Percentiles rank a stretch among this genome's conserved stretches.
phyloP scores from a whole-genome alignment of 2,329 filamentous ascomycete genomes.

The Madurella fahalii region DNA sequence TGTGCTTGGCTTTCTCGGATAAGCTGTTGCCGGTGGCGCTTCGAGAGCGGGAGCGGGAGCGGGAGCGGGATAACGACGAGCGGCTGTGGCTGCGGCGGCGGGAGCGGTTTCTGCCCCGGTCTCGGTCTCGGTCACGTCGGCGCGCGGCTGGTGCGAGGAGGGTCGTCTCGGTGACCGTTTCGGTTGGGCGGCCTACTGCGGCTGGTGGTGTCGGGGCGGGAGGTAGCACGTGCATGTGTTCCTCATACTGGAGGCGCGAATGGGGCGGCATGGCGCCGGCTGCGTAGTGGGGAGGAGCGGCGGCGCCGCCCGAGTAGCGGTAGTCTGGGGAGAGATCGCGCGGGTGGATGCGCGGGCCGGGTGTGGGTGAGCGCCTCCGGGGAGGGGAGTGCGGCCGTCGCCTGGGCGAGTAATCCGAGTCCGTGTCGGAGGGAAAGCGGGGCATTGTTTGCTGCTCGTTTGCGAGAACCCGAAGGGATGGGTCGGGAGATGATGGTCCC shows the following conservation, averaged over 20 bases:
- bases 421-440: slow-evolving; percentile 2
- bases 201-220: background rate
- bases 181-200: background rate
- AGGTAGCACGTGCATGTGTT: slow-evolving; percentile 8
- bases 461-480: background rate
- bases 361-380: slow-evolving; percentile 16
- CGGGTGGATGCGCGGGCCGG: slow-evolving; percentile 6
- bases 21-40: background rate
- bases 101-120: background rate
- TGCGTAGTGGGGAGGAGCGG: background rate
- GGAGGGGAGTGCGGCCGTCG: slow-evolving; percentile 26
- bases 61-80: background rate
- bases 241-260: slow-evolving; percentile 7
- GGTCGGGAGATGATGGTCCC: background rate
- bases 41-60: slow-evolving; percentile 3
- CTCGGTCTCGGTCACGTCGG: background rate
- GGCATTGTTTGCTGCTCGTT: slow-evolving; percentile 8
- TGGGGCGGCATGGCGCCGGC: slow-evolving; percentile 4
- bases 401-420: slow-evolving; percentile 11
- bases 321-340: slow-evolving; percentile 8
- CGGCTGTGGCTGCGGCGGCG: background rate
- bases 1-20: slow-evolving; percentile 35
- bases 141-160: background rate
- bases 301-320: background rate
- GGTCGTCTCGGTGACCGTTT: background rate